A percentile compares a stretch with the other conserved stretches of the same genome.
Evolutionary conservation across 2,329 filamentous ascomycete species (phyloP).

Genomic region (Emergomyces orientalis): DNA sequence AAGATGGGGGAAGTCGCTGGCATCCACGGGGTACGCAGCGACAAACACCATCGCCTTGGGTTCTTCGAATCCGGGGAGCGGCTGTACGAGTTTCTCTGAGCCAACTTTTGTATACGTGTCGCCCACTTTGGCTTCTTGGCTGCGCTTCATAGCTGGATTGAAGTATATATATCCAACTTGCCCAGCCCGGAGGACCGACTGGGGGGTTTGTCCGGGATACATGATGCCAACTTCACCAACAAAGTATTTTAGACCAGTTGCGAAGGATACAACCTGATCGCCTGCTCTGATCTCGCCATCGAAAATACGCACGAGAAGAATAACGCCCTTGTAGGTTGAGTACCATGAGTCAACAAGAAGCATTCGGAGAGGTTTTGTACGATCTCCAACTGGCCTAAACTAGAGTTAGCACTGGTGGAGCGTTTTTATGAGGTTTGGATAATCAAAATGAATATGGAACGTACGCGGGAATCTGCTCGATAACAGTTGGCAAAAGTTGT

Average conservation of each 20-base stretch:
- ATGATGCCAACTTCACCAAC: conserved; percentile 97
- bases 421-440: not conserved
- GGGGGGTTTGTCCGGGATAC: conserved; percentile 78
- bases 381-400: conserved; percentile 58
- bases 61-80: conserved; percentile 87
- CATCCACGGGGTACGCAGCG: conserved; percentile 88
- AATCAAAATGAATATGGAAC: conserved; percentile 17
- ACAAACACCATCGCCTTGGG: conserved; percentile 99
- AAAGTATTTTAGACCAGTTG: conserved; percentile 78
- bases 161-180: conserved; percentile 96
- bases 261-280: conserved; percentile 78
- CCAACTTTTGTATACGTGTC: conserved; percentile 87
- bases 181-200: conserved; percentile 70
- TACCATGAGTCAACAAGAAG: conserved; percentile 98
- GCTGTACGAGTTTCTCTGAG: conserved; percentile 63
- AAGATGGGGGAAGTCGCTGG: conserved; percentile 73
- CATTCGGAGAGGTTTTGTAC: conserved; percentile 64
- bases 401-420: conserved; percentile 16
- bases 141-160: conserved; percentile 96
- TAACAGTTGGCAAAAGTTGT: conserved; percentile 71
- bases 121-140: conserved; percentile 89
- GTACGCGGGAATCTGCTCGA: conserved; percentile 68
- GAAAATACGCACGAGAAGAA: conserved; percentile 83
- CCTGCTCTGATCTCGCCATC: conserved; percentile 76
- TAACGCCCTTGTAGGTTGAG: conserved; percentile 87